Percentiles rank a stretch among this genome's conserved stretches.
Evolutionary conservation across 495 filamentous ascomycete species (phyloP).

Genomic region (Hyaloscypha finlandica): DNA sequence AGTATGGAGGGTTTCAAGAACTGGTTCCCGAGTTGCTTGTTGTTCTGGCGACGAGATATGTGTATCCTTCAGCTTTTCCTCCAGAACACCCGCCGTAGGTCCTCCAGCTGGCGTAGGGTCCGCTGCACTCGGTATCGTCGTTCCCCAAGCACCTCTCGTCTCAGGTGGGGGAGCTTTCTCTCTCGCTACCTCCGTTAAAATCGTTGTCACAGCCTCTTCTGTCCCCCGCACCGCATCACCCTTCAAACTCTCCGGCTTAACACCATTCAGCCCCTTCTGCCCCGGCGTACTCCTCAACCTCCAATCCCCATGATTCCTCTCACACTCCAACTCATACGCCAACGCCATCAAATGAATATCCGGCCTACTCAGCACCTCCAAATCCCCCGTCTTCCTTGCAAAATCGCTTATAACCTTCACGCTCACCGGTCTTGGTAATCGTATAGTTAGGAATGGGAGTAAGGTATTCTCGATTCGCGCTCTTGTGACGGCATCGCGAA

Average conservation of each 20-base stretch:
- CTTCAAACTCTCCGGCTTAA: slow-evolving; percentile 52
- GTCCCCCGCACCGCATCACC: slow-evolving; percentile 33
- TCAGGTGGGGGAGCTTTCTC: slow-evolving; percentile 22
- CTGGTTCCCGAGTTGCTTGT: not conserved
- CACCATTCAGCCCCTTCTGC: slow-evolving; percentile 75
- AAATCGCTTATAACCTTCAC: slow-evolving; percentile 81
- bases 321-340: slow-evolving; percentile 87
- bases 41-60: slow-evolving; percentile 10
- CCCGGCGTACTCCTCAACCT: slow-evolving; percentile 73
- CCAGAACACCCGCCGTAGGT: not conserved
- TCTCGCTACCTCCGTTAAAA: slow-evolving; percentile 15
- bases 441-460: slow-evolving; percentile 78
- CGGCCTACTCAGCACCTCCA: slow-evolving; percentile 78
- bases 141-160: slow-evolving; percentile 36
- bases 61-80: slow-evolving; percentile 14
- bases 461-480: slow-evolving; percentile 78
- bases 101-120: not conserved
- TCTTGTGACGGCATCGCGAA: slow-evolving; percentile 81
- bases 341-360: slow-evolving; percentile 90
- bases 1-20: not conserved
- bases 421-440: slow-evolving; percentile 71
- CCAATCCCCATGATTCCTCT: slow-evolving; percentile 82
- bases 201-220: slow-evolving; percentile 14
- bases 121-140: slow-evolving; percentile 31
- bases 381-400: slow-evolving; percentile 86